These are phyloP conservation scores for Alectoria sarmentosa DNA, from an alignment of 495 filamentous ascomycete species.

Conservation along the genomic window DNA sequence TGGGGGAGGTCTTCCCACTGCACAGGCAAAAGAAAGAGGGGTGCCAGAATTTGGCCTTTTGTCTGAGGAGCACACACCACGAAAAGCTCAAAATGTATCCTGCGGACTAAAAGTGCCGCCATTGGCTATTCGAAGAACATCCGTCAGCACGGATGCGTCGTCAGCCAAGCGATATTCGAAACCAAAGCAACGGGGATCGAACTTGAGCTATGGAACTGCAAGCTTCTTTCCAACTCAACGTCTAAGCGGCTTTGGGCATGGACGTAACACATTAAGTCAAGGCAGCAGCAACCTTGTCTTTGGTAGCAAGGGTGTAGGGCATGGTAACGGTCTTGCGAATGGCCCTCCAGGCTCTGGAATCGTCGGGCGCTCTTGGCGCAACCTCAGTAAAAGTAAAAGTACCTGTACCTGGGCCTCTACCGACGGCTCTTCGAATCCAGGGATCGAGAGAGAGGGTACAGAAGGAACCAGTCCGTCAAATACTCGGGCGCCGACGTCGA, in stretches of 20 bases:
- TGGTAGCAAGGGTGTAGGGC: slow-evolving; percentile 41
- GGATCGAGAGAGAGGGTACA: background rate
- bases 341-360: slow-evolving; percentile 41
- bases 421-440: slow-evolving; percentile 9
- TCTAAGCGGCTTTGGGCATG: slow-evolving; percentile 35
- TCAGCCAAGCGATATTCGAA: slow-evolving; percentile 36
- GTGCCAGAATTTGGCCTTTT: slow-evolving; percentile 10
- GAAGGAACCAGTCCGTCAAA: slow-evolving; percentile 3
- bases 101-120: background rate
- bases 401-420: slow-evolving; percentile 19
- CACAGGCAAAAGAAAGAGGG: background rate
- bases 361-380: slow-evolving; percentile 45
- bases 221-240: slow-evolving; percentile 12
- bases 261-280: slow-evolving; percentile 27
- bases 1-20: background rate
- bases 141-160: slow-evolving; percentile 8
- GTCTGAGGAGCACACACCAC: slow-evolving; percentile 11
- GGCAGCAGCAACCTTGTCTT: slow-evolving; percentile 28
- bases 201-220: slow-evolving; percentile 13
- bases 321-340: slow-evolving; percentile 38
- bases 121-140: slow-evolving; percentile 11
- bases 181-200: slow-evolving; percentile 21
- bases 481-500: slow-evolving; percentile 29
- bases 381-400: slow-evolving; percentile 26
- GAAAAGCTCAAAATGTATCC: background rate